Percentiles rank a stretch among this genome's conserved stretches.
phyloP scores from a whole-genome alignment of 495 filamentous ascomycete species.

The Penicillium atrosanguineum region DNA sequence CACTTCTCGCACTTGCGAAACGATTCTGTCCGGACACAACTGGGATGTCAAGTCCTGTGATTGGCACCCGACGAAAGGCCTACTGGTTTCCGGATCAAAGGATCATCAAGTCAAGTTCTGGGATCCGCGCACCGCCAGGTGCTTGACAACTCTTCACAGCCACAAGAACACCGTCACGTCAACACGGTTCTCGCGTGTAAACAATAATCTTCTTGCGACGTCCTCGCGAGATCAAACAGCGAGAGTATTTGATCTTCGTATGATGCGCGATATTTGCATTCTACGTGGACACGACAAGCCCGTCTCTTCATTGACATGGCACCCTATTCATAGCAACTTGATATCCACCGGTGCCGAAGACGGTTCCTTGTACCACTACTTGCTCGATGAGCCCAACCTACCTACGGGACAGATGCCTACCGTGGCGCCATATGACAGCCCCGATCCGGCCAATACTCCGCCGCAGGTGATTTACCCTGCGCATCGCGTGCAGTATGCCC shows the following conservation, averaged over 20 bases:
- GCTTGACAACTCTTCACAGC: constrained; percentile 90
- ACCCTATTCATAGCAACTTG: constrained; percentile 82
- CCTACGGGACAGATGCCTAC: constrained; percentile 65
- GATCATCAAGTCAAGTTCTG: constrained; percentile 96
- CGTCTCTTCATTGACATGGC: constrained; percentile 88
- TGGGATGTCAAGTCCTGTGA: constrained; percentile 97
- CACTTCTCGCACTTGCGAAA: constrained; percentile 77
- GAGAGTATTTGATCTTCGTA: constrained; percentile 88
- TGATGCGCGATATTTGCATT: constrained; percentile 96
- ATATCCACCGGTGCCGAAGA: constrained; percentile 90
- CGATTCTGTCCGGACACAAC: constrained; percentile 79
- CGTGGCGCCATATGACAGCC: constrained; percentile 77
- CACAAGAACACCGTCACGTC: constrained; percentile 96
- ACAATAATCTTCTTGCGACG: constrained; percentile 81
- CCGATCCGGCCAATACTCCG: constrained; percentile 72
- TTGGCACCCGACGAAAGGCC: constrained; percentile 94
- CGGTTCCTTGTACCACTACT: constrained; percentile 85
- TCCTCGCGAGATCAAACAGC: constrained; percentile 90
- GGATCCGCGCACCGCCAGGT: constrained; percentile 88
- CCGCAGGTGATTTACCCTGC: constrained; percentile 86
- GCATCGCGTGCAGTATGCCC: constrained; percentile 79
- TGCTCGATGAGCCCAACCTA: constrained; percentile 86
- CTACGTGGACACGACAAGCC: constrained; percentile 93
- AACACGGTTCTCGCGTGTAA: constrained; percentile 79
- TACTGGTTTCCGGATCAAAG: constrained; percentile 95